Conservation (phyloP, 768 basidiomycete species). For the Hypholoma fasciculare region DNA sequence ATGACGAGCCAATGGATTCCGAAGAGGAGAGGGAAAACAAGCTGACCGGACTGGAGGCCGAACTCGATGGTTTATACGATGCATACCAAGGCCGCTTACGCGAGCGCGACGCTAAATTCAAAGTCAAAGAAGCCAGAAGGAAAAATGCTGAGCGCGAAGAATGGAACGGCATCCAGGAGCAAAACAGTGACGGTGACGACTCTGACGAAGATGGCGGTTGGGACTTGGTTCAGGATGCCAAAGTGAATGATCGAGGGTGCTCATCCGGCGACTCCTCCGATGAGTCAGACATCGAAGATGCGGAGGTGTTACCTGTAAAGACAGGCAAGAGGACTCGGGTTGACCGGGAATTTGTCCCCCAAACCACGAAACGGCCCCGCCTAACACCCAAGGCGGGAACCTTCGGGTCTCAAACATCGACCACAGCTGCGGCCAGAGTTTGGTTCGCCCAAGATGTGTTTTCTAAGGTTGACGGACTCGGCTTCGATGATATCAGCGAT, state of each 20-base stretch:
- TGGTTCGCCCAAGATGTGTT: slow-evolving; percentile 98
- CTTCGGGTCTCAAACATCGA: slow-evolving; percentile 26
- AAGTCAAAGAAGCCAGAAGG: slow-evolving; percentile 73
- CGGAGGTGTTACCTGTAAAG: slow-evolving; percentile 7
- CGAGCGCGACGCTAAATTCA: slow-evolving; percentile 87
- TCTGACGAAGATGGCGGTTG: slow-evolving; percentile 65
- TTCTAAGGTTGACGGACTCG: slow-evolving; percentile 53
- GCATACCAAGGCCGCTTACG: slow-evolving; percentile 77
- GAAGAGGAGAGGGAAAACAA: slow-evolving; percentile 74
- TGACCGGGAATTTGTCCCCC: slow-evolving; percentile 15
- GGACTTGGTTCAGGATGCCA: slow-evolving; percentile 62
- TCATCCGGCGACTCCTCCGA: slow-evolving; percentile 57
- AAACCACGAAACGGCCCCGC: slow-evolving; percentile 49
- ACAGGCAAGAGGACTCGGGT: slow-evolving; percentile 47
- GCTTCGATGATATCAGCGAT: slow-evolving; percentile 36
- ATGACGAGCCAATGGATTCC: slow-evolving; percentile 44
- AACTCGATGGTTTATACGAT: slow-evolving; percentile 88
- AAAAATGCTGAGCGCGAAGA: slow-evolving; percentile 75
- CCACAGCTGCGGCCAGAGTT: slow-evolving; percentile 64
- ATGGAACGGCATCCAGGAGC: slow-evolving; percentile 72
- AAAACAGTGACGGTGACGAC: slow-evolving; percentile 36
- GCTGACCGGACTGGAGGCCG: slow-evolving; percentile 69
- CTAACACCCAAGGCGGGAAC: slow-evolving; percentile 49
- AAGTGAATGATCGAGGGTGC: slow-evolving; percentile 43
- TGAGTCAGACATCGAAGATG: slow-evolving; percentile 38